These are phyloP conservation scores for Mortierella sp. DNA, from an alignment of 371 early-diverging fungal species.

Conservation along the genomic window DNA sequence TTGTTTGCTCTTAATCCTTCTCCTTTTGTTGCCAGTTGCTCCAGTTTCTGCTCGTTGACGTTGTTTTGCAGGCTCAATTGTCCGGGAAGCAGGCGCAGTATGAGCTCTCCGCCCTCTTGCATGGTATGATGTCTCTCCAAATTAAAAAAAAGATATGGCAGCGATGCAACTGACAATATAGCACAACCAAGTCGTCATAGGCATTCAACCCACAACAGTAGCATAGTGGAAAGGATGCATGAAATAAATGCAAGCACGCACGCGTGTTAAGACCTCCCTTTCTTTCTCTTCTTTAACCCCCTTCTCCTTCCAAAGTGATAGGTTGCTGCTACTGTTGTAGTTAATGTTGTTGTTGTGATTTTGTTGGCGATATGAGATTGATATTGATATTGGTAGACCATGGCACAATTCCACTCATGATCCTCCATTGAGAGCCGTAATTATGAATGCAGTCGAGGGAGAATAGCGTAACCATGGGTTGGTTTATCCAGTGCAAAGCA, in stretches of 20 bases:
- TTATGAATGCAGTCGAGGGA: background rate
- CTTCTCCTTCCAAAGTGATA: background rate
- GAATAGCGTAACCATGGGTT: background rate
- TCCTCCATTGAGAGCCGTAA: background rate
- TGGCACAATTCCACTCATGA: background rate
- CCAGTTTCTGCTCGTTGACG: slow-evolving; percentile 3
- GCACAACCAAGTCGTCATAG: background rate
- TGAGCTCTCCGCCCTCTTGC: background rate
- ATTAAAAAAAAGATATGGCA: background rate
- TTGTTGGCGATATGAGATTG: background rate
- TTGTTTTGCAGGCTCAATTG: background rate
- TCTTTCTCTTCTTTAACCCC: background rate
- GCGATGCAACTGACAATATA: too few species aligned
- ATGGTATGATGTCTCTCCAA: background rate
- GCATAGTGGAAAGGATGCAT: background rate
- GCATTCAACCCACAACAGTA: background rate
- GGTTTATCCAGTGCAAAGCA: background rate
- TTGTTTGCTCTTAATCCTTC: background rate
- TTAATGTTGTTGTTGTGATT: background rate
- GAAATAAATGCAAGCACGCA: background rate
- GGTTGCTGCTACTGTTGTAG: background rate
- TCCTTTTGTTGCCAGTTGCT: background rate
- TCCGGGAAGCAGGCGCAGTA: background rate
- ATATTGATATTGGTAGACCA: background rate
- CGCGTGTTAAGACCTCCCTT: slow-evolving; percentile 1